These are phyloP conservation scores for Aaosphaeria arxii DNA, from an alignment of 2,329 filamentous ascomycete species.

Conservation along the genomic window DNA sequence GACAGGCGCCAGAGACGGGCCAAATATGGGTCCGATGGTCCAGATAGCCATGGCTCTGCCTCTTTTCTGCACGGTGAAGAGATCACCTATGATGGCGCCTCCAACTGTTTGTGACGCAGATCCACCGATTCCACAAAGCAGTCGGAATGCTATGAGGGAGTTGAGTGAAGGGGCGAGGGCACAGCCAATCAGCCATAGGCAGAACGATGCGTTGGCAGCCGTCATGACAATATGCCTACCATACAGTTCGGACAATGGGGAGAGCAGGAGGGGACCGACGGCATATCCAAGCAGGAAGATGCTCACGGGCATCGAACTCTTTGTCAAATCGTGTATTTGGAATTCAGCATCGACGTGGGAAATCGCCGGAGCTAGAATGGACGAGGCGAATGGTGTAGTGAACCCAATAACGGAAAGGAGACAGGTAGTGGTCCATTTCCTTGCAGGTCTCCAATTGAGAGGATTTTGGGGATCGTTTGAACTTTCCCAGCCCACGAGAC, in stretches of 20 bases:
- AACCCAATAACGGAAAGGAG: conserved; percentile 31
- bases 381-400: conserved; percentile 32
- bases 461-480: conserved; percentile 33
- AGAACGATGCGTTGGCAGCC: conserved; percentile 47
- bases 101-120: conserved; percentile 35
- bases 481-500: conserved; percentile 34
- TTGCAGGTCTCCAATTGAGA: conserved; percentile 12
- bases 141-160: conserved; percentile 34
- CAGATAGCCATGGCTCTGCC: conserved; percentile 32
- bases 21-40: conserved; percentile 28
- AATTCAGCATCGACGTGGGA: conserved; percentile 29
- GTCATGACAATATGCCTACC: conserved; percentile 31
- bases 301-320: conserved; percentile 24
- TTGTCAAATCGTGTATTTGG: conserved; percentile 17
- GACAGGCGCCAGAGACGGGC: conserved; percentile 31
- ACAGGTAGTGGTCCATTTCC: conserved; percentile 26
- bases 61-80: conserved; percentile 30
- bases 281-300: conserved; percentile 36
- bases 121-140: conserved; percentile 28
- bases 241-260: conserved; percentile 34
- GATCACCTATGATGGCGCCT: conserved; percentile 32
- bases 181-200: conserved; percentile 48
- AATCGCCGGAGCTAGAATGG: conserved; percentile 35
- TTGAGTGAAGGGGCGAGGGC: conserved; percentile 32
- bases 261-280: conserved; percentile 29